A percentile compares a stretch with the other conserved stretches of the same genome.
These are phyloP conservation scores for Saccharomycopsis hybrid DNA, from an alignment of 1,139 yeast species.

Conservation along the genomic window DNA sequence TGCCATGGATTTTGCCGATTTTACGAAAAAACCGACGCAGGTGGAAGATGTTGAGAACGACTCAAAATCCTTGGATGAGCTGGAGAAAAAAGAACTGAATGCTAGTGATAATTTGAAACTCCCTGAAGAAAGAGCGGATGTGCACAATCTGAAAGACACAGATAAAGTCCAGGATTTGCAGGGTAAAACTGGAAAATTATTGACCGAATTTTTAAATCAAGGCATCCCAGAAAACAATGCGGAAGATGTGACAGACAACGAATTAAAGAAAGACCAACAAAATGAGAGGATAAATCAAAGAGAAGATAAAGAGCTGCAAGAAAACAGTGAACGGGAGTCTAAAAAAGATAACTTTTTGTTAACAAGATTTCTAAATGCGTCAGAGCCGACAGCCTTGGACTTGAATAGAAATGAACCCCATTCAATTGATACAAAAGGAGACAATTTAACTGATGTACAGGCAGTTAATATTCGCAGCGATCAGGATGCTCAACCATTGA, in stretches of 20 bases:
- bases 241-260: not conserved
- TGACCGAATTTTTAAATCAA: not conserved
- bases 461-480: too few relatives aligned
- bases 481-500: too few relatives aligned
- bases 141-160: too few relatives aligned
- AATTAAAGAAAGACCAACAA: not conserved
- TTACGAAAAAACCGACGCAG: not conserved
- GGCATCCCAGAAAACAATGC: not conserved
- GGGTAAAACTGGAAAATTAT: not conserved
- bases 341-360: too few relatives aligned
- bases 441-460: too few relatives aligned
- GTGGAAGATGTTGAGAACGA: not conserved
- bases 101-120: not conserved
- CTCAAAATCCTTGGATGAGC: not conserved
- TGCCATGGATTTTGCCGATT: slow-evolving; percentile 1
- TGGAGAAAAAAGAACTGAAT: not conserved
- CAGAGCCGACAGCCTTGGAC: too few relatives aligned
- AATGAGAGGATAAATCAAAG: too few relatives aligned
- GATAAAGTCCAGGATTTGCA: not conserved
- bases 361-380: too few relatives aligned
- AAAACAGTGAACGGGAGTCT: too few relatives aligned
- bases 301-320: too few relatives aligned
- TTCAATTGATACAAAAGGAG: too few relatives aligned
- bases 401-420: too few relatives aligned
- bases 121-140: not conserved